phyloP scores from a whole-genome alignment of 2,329 filamentous ascomycete species.

The Cytospora piceae region DNA sequence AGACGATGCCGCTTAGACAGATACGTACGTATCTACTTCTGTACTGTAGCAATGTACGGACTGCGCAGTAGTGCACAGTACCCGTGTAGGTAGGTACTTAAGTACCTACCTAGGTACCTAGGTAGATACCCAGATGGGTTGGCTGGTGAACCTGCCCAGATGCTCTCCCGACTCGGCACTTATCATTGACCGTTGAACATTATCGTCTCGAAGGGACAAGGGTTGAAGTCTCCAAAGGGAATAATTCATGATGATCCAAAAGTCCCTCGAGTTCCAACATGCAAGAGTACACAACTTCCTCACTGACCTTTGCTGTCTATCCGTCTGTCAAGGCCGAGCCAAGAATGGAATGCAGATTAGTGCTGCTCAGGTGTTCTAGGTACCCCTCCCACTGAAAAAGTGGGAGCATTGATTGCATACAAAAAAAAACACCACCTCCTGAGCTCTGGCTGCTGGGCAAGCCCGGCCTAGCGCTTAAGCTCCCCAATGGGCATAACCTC shows the following conservation, averaged over 20 bases:
- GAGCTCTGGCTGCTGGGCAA: slow-evolving; percentile 8
- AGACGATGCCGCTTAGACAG: neutral
- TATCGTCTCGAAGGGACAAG: neutral
- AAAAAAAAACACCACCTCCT: slow-evolving; percentile 16
- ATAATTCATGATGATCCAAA: neutral
- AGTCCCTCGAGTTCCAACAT: neutral
- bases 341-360: neutral
- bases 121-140: neutral
- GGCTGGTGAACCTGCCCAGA: neutral
- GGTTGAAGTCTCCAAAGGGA: neutral
- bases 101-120: neutral
- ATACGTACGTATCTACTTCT: neutral
- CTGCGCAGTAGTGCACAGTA: neutral
- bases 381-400: slow-evolving; percentile 1
- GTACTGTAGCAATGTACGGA: neutral
- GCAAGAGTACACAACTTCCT: slow-evolving; percentile 2
- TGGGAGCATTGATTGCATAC: neutral
- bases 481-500: slow-evolving; percentile 13
- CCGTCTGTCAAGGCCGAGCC: neutral
- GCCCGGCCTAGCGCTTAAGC: slow-evolving; percentile 21
- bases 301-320: neutral
- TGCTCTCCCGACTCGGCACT: neutral
- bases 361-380: neutral
- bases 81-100: neutral
- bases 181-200: neutral